Evolutionary conservation across 495 filamentous ascomycete species (phyloP).

Genomic region (Amniculicola lignicola): DNA sequence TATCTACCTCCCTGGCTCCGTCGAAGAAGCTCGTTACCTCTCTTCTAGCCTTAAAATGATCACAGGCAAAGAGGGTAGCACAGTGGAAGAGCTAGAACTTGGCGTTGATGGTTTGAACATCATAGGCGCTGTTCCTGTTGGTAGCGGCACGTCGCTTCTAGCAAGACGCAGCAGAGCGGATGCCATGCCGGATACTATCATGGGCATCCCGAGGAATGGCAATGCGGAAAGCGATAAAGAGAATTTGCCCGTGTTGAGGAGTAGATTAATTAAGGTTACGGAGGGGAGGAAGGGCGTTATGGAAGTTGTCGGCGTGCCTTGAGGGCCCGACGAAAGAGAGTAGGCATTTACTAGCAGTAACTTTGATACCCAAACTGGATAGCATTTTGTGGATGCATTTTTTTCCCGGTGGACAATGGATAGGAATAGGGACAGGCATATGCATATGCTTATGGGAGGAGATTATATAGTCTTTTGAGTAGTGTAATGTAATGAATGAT

Average conservation of each 20-base stretch:
- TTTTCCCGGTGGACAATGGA: no score
- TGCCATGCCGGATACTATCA: constrained; percentile 6
- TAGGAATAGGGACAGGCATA: no score
- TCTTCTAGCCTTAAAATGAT: not conserved
- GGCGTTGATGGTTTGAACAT: constrained; percentile 22
- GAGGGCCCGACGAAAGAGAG: not conserved
- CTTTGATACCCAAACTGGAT: not conserved
- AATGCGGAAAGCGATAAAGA: constrained; percentile 30
- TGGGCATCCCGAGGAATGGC: no score
- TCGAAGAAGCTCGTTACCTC: constrained; percentile 11
- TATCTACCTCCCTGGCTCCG: constrained; percentile 53
- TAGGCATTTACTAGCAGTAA: not conserved
- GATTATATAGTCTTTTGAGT: no score
- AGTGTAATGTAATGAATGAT: no score
- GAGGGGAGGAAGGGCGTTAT: constrained; percentile 21
- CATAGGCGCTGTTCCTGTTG: constrained; percentile 3
- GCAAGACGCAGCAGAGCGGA: constrained; percentile 10
- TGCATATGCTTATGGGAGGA: no score
- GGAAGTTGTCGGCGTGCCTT: constrained; percentile 10
- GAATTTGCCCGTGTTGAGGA: constrained; percentile 25
- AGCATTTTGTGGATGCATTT: no score
- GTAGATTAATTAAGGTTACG: constrained; percentile 15
- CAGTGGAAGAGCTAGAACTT: constrained; percentile 18
- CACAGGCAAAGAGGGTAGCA: not conserved
- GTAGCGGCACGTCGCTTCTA: not conserved